Conservation (phyloP, 495 filamentous ascomycete species). For the Rusavskia elegans region DNA sequence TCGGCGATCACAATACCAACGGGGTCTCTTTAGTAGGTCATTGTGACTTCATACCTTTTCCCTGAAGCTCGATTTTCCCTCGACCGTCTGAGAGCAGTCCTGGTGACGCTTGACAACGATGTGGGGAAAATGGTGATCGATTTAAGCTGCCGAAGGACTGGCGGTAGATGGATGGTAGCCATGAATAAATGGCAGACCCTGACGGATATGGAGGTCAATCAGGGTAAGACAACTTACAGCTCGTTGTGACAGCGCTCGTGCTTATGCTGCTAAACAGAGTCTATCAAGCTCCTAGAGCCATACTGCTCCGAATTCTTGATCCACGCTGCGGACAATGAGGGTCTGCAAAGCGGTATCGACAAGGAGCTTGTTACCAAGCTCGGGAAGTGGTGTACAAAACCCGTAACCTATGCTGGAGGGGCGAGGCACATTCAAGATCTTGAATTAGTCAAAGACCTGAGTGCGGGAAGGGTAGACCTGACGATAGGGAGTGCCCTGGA, state of each 20-base stretch:
- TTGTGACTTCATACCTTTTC: slow-evolving; percentile 78
- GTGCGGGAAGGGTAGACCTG: slow-evolving; percentile 69
- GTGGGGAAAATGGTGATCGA: slow-evolving; percentile 81
- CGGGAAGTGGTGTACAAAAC: slow-evolving; percentile 73
- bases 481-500: slow-evolving; percentile 94
- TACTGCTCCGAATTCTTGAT: slow-evolving; percentile 94
- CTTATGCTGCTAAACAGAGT: slow-evolving; percentile 1
- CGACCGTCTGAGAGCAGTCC: slow-evolving; percentile 51
- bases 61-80: slow-evolving; percentile 67
- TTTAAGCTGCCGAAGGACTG: slow-evolving; percentile 68
- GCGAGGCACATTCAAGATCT: slow-evolving; percentile 68
- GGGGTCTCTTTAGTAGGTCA: slow-evolving; percentile 46
- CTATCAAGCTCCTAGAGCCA: slow-evolving; percentile 59
- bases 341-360: slow-evolving; percentile 79
- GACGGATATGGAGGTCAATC: slow-evolving; percentile 83
- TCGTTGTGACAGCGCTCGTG: background rate
- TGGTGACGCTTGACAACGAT: slow-evolving; percentile 51
- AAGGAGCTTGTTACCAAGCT: slow-evolving; percentile 62
- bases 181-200: slow-evolving; percentile 98
- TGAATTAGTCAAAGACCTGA: slow-evolving; percentile 60
- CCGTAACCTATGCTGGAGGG: slow-evolving; percentile 91
- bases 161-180: slow-evolving; percentile 71
- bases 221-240: slow-evolving; percentile 35
- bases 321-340: slow-evolving; percentile 97
- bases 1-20: background rate